Evolutionary conservation across 495 filamentous ascomycete genomes (phyloP), one percentile per base, ranked within the genome.

Genomic region (Penicillium samsonianum): DNA sequence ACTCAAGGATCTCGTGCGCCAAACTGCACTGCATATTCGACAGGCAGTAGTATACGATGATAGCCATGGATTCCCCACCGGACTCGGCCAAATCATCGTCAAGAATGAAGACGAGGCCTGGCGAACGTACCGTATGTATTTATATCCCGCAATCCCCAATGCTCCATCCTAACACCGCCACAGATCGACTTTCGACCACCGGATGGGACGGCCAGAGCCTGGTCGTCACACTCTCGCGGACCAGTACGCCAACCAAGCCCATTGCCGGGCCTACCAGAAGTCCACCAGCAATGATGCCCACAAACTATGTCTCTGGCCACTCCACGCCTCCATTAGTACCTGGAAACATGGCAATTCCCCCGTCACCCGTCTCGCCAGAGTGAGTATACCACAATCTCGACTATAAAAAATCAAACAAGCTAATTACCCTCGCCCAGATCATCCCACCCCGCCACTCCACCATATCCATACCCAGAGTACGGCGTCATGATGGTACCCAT

Each of bases 41-140:
- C 77, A 79, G 50, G 77, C 77, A 5, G 75, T 79, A 3, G 76
- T 79, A 31, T 79, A 79, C 44, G 76, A 79, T 62, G 76, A 79
- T 46, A 70, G 60, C 28, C 71, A 79, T 55, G 76, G 76, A 3
- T 74, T 74, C 47, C 75, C 76, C 16, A 79, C 76, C 0, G 76
- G 76, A 19, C 56, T 79, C 3, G 76, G 76, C 1, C 76, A 79
- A 54, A 79, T 79, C 44, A 79, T 79, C 23, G 67, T 79, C 30
- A 79, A 79, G 20, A 76, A 78, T 41, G 76, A 79, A 50, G 76
- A 78, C 25, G 76, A 79, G 52, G 76, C 76, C 26, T 79, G 75
- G 75, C 61, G 75, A 28, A 79, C 76, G 19, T 79, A 77, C 55
- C 73, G 76, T 79, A 52, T 11, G 73, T 73, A 20, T 9, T 5